Evolutionary conservation across 2,329 filamentous ascomycete species (phyloP).

Genomic region (Hypoxylon sp.): DNA sequence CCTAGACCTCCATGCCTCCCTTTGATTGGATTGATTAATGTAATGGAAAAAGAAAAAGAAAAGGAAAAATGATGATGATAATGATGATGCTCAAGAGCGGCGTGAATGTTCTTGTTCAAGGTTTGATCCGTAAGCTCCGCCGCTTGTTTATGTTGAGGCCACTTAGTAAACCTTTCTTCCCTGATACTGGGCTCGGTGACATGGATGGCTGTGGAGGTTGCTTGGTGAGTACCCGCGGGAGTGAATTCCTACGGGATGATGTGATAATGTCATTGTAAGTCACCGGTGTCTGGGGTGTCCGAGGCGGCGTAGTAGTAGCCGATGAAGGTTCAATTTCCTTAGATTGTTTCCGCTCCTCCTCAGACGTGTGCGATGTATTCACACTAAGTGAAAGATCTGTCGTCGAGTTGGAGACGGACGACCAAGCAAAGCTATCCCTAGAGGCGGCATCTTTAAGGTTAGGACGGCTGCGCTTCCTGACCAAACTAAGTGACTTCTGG

Average conservation of each 20-base stretch:
- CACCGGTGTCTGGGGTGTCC: constrained; percentile 57
- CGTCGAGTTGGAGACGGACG: constrained; percentile 53
- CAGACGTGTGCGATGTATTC: constrained; percentile 48
- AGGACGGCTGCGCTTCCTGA: constrained; percentile 69
- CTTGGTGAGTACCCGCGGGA: constrained; percentile 46
- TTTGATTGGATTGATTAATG: constrained; percentile 20
- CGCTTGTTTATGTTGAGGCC: constrained; percentile 58
- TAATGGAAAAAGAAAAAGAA: constrained; percentile 7
- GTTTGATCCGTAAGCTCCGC: constrained; percentile 58
- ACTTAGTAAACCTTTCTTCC: constrained; percentile 56
- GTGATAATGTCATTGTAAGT: constrained; percentile 66
- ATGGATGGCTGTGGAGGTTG: constrained; percentile 43
- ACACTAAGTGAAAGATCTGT: constrained; percentile 39
- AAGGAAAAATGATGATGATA: too few relatives aligned
- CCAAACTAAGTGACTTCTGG: constrained; percentile 67
- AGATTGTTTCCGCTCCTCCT: constrained; percentile 54
- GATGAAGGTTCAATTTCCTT: constrained; percentile 49
- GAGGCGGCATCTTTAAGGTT: constrained; percentile 59
- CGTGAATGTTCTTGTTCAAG: constrained; percentile 32
- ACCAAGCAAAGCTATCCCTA: constrained; percentile 54
- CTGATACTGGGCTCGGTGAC: constrained; percentile 45
- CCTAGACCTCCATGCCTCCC: constrained; percentile 15
- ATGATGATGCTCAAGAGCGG: constrained; percentile 13
- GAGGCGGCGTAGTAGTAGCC: constrained; percentile 47
- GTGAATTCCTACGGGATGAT: constrained; percentile 61